Evolutionary conservation across 306 rosid genomes (phyloP).

Genomic region (Pueraria montana): DNA sequence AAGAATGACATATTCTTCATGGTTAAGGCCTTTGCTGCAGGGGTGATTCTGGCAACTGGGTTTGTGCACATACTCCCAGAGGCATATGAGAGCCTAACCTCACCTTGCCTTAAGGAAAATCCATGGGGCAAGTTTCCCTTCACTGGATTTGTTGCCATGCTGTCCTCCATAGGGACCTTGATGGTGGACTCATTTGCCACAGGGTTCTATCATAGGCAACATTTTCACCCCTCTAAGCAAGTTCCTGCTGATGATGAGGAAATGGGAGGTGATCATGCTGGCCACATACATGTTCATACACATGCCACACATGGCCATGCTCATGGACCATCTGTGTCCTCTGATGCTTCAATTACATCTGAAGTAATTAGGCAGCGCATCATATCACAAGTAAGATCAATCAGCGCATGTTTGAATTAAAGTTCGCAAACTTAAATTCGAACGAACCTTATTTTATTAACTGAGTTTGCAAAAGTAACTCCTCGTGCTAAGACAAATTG

Average conservation of each 20-base stretch:
- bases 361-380: constrained; percentile 71
- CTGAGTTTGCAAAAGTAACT: background rate
- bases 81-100: constrained; percentile 62
- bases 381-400: constrained; percentile 75
- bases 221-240: constrained; percentile 57
- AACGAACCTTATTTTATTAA: background rate
- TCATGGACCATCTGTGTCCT: constrained; percentile 69
- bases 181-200: constrained; percentile 77
- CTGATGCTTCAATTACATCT: constrained; percentile 43
- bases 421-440: background rate
- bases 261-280: constrained; percentile 60
- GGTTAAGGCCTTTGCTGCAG: constrained; percentile 83
- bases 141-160: constrained; percentile 74
- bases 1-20: constrained; percentile 68
- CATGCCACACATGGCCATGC: constrained; percentile 97
- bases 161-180: constrained; percentile 68
- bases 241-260: constrained; percentile 63
- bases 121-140: constrained; percentile 75
- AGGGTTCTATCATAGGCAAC: constrained; percentile 65
- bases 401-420: background rate
- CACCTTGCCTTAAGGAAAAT: constrained; percentile 61
- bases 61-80: constrained; percentile 83
- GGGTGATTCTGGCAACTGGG: constrained; percentile 73
- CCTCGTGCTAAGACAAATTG: background rate
- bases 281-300: constrained; percentile 91